Conservation (phyloP, 345 rosid species). For the Hibiscus syriacus region DNA sequence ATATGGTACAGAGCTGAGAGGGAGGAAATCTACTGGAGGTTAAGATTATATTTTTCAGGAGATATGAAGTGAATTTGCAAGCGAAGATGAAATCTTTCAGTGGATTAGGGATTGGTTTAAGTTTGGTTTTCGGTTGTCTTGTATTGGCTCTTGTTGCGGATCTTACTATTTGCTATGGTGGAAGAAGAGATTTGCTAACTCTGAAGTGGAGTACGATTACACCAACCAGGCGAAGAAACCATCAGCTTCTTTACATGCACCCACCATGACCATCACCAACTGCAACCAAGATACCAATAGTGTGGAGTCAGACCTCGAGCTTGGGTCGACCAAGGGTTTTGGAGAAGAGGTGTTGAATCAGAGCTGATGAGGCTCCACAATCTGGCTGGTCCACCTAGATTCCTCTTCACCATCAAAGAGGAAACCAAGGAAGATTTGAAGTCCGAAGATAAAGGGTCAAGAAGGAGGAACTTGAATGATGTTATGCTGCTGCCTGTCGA, state of each 20-base stretch:
- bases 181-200: conserved; percentile 50
- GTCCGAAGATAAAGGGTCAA: conserved; percentile 67
- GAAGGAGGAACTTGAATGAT: conserved; percentile 72
- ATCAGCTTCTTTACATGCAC: conserved; percentile 9
- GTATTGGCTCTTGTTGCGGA: conserved; percentile 62
- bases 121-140: conserved; percentile 66
- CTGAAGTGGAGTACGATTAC: conserved; percentile 36
- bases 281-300: neutral
- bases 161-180: conserved; percentile 71
- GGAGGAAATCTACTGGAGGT: neutral
- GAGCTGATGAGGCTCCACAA: conserved; percentile 95
- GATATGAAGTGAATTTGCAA: conserved; percentile 44
- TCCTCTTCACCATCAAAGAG: conserved; percentile 89
- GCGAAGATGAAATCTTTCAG: conserved; percentile 49
- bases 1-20: conserved; percentile 1
- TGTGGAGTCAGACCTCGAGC: conserved; percentile 37
- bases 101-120: conserved; percentile 66
- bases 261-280: neutral
- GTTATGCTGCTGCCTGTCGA: conserved; percentile 33
- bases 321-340: conserved; percentile 51
- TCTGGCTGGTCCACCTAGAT: conserved; percentile 72
- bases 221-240: conserved; percentile 29
- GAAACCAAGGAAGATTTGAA: conserved; percentile 95
- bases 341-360: conserved; percentile 49
- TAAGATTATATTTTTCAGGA: conserved; percentile 17